A percentile compares a stretch with the other conserved stretches of the same genome.
Evolutionary conservation across 2,329 filamentous ascomycete genomes (phyloP).

Genomic region (Alternaria conjuncta): DNA sequence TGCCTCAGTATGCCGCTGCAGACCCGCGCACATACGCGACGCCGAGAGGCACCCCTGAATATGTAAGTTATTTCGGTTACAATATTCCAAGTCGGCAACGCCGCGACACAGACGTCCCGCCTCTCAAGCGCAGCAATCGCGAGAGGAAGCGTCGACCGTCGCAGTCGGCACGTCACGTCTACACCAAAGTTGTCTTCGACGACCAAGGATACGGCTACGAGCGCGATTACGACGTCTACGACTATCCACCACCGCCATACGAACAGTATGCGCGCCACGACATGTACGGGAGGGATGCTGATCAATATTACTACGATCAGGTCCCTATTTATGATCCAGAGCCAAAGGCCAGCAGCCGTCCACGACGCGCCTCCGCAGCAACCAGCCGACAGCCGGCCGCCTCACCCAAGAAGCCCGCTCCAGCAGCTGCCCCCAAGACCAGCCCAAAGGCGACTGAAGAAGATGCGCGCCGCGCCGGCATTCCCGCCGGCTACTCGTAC

Average conservation of each 20-base stretch:
- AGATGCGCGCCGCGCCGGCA: slow-evolving; percentile 68
- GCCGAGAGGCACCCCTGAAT: slow-evolving; percentile 64
- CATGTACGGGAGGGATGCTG: slow-evolving; percentile 61
- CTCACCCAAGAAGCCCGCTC: slow-evolving; percentile 43
- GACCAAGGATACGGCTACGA: slow-evolving; percentile 57
- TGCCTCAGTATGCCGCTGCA: slow-evolving; percentile 52
- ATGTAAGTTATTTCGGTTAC: slow-evolving; percentile 68
- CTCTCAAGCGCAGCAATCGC: slow-evolving; percentile 50
- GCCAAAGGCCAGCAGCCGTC: slow-evolving; percentile 54
- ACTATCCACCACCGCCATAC: slow-evolving; percentile 57
- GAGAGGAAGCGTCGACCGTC: slow-evolving; percentile 59
- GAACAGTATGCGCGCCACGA: slow-evolving; percentile 59
- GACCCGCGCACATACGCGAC: slow-evolving; percentile 52
- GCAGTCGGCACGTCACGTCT: slow-evolving; percentile 61
- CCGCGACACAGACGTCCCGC: slow-evolving; percentile 46
- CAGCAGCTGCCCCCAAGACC: slow-evolving; percentile 38
- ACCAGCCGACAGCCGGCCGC: slow-evolving; percentile 53
- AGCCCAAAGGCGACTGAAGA: slow-evolving; percentile 66
- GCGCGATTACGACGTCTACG: slow-evolving; percentile 53
- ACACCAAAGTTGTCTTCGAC: slow-evolving; percentile 63
- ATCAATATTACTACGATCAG: slow-evolving; percentile 59
- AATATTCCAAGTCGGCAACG: slow-evolving; percentile 50
- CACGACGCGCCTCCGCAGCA: slow-evolving; percentile 63
- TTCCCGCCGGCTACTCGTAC: slow-evolving; percentile 88
- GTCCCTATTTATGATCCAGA: slow-evolving; percentile 55